These are phyloP conservation scores for Epichloe baconii DNA, from an alignment of 2,329 filamentous ascomycete species.

Conservation along the genomic window DNA sequence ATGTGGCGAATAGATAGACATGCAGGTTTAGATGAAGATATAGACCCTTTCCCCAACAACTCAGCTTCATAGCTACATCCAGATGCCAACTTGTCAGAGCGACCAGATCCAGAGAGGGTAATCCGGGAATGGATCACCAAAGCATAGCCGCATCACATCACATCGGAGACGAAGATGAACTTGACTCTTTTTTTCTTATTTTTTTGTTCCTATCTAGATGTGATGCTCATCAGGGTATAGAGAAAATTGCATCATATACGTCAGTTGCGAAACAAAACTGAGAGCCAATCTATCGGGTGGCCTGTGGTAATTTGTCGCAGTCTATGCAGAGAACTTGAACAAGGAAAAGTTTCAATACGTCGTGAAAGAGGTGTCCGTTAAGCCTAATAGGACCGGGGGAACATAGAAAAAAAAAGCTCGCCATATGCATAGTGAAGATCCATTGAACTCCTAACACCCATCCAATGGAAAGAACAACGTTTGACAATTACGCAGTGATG, in stretches of 20 bases:
- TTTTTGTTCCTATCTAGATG: slow-evolving; percentile 5
- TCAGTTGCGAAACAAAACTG: neutral
- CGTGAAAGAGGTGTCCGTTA: neutral
- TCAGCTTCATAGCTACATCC: too few species aligned
- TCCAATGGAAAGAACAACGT: neutral
- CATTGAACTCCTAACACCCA: neutral
- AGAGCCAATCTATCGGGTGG: slow-evolving; percentile 1
- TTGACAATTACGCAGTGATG: neutral
- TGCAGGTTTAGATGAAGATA: too few species aligned
- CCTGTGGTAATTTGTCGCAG: neutral
- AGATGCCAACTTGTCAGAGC: too few species aligned
- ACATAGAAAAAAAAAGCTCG: too few species aligned
- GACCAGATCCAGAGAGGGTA: too few species aligned
- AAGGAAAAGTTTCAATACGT: neutral
- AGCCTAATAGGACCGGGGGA: too few species aligned
- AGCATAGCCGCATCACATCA: too few species aligned
- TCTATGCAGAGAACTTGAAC: neutral
- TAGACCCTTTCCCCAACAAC: too few species aligned
- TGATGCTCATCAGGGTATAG: slow-evolving; percentile 14
- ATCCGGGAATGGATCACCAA: too few species aligned
- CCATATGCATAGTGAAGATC: too few species aligned
- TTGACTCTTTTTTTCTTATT: slow-evolving; percentile 11
- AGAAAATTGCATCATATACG: slow-evolving; percentile 9
- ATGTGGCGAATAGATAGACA: too few species aligned
- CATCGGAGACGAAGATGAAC: too few species aligned